phyloP scores from a whole-genome alignment of 169 alveolate species.

The Plasmodium vivax region DNA sequence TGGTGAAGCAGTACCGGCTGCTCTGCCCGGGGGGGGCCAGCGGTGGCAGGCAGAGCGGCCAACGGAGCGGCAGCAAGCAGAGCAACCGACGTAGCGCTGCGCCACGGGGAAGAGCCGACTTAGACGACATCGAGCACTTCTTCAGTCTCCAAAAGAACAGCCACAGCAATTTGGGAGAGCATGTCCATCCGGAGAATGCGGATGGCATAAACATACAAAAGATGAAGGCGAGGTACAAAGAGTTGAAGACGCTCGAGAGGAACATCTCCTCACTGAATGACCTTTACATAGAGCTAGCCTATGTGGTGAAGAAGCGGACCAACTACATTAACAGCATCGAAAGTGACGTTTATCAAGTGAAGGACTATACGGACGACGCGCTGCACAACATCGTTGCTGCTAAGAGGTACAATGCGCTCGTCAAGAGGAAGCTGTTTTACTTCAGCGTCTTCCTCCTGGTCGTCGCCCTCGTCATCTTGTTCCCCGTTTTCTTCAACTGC shows the following conservation, averaged over 20 bases:
- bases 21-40: background rate
- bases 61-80: background rate
- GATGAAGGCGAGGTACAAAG: constrained; percentile 34
- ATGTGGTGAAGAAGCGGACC: constrained; percentile 50
- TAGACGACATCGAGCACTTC: constrained; percentile 19
- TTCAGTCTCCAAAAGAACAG: constrained; percentile 1
- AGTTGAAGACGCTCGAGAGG: constrained; percentile 28
- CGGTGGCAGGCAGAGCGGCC: background rate
- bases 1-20: constrained; percentile 39
- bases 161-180: background rate
- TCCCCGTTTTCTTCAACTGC: constrained; percentile 40
- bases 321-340: constrained; percentile 43
- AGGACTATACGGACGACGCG: constrained; percentile 58
- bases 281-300: constrained; percentile 45
- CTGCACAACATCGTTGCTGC: constrained; percentile 35
- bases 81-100: background rate
- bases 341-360: constrained; percentile 41
- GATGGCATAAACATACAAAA: constrained; percentile 44
- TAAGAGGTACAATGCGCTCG: constrained; percentile 22
- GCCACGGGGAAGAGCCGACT: background rate
- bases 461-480: constrained; percentile 36
- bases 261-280: constrained; percentile 42
- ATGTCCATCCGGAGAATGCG: background rate
- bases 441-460: constrained; percentile 53
- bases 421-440: constrained; percentile 18